A percentile compares a stretch with the other conserved stretches of the same genome.
Evolutionary conservation across 2,329 filamentous ascomycete species (phyloP).

Genomic region (Teratosphaeria nubilosa): DNA sequence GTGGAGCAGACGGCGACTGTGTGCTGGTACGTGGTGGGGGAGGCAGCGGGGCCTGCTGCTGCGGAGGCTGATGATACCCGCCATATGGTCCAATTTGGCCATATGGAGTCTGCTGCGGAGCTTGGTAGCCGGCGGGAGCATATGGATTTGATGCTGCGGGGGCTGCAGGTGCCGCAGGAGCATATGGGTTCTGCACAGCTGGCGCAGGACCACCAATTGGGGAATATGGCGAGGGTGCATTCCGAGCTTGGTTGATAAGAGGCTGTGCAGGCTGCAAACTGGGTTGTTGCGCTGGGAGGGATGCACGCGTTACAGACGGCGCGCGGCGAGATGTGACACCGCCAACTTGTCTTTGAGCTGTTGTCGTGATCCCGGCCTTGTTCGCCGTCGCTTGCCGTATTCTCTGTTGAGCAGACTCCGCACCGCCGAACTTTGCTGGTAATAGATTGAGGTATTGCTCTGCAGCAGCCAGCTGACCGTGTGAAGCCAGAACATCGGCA

Average conservation of each 20-base stretch:
- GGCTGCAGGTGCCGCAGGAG: slow-evolving; percentile 39
- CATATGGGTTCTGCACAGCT: slow-evolving; percentile 3
- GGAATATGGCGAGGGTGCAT: slow-evolving; percentile 28
- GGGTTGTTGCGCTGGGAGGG: slow-evolving; percentile 4
- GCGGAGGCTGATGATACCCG: slow-evolving; percentile 35
- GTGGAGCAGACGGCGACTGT: slow-evolving; percentile 53
- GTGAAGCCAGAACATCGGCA: slow-evolving; percentile 83
- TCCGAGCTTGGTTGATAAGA: slow-evolving; percentile 23
- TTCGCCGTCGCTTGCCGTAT: slow-evolving; percentile 68
- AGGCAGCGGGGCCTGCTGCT: slow-evolving; percentile 36
- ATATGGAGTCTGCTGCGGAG: slow-evolving; percentile 35
- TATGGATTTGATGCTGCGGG: slow-evolving; percentile 30
- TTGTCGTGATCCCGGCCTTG: slow-evolving; percentile 38
- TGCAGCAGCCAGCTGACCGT: slow-evolving; percentile 76
- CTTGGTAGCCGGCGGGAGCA: slow-evolving; percentile 26
- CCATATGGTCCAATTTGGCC: slow-evolving; percentile 29
- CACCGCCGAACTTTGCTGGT: slow-evolving; percentile 71
- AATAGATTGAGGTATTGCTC: slow-evolving; percentile 87
- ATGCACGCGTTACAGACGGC: slow-evolving; percentile 8
- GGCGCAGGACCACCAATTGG: slow-evolving; percentile 20
- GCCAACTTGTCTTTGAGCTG: slow-evolving; percentile 31
- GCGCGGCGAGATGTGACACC: slow-evolving; percentile 23
- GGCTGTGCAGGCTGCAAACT: slow-evolving; percentile 31
- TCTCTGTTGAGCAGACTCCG: slow-evolving; percentile 75
- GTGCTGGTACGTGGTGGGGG: slow-evolving; percentile 57